A percentile compares a stretch with the other conserved stretches of the same genome.
These are phyloP conservation scores for Aureobasidium sp. DNA, from an alignment of 2,329 filamentous ascomycete species.

Conservation along the genomic window DNA sequence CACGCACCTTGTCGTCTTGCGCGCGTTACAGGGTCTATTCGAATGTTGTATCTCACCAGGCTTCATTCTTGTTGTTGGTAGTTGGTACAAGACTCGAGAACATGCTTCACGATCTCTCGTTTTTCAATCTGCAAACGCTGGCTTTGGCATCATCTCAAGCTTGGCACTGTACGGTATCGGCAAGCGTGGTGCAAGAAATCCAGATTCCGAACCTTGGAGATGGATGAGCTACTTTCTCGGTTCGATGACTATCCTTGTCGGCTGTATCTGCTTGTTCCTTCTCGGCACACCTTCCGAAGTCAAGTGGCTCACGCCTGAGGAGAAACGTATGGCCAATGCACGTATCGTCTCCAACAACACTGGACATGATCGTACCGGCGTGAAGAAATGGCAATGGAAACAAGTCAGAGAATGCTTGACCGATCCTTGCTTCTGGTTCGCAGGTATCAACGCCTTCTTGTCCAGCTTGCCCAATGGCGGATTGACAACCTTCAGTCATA, in stretches of 20 bases:
- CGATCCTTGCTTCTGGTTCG: conserved; percentile 33
- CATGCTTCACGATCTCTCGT: conserved; percentile 39
- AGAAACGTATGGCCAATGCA: conserved; percentile 33
- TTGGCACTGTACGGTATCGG: conserved; percentile 33
- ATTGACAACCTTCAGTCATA: conserved; percentile 19
- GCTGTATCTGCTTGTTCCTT: conserved; percentile 32
- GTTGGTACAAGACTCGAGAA: conserved; percentile 40
- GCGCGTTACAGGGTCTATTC: conserved; percentile 42
- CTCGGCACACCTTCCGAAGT: conserved; percentile 34
- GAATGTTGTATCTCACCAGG: conserved; percentile 42
- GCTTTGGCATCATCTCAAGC: conserved; percentile 35
- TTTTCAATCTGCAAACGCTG: conserved; percentile 42
- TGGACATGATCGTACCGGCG: conserved; percentile 33
- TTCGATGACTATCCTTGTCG: conserved; percentile 29
- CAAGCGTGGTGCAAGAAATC: conserved; percentile 28
- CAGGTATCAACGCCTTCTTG: conserved; percentile 33
- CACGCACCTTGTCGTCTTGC: conserved; percentile 39
- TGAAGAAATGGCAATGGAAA: conserved; percentile 31
- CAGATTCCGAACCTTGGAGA: conserved; percentile 32
- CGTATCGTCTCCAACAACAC: conserved; percentile 34
- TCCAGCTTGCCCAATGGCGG: conserved; percentile 29
- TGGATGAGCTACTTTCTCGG: conserved; percentile 34
- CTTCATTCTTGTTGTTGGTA: conserved; percentile 39
- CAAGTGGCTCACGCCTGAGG: conserved; percentile 30
- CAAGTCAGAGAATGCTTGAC: conserved; percentile 32